A percentile compares a stretch with the other conserved stretches of the same genome.
Conservation (phyloP, 257 asterid genomes). For the Nicotiana attenuata region DNA sequence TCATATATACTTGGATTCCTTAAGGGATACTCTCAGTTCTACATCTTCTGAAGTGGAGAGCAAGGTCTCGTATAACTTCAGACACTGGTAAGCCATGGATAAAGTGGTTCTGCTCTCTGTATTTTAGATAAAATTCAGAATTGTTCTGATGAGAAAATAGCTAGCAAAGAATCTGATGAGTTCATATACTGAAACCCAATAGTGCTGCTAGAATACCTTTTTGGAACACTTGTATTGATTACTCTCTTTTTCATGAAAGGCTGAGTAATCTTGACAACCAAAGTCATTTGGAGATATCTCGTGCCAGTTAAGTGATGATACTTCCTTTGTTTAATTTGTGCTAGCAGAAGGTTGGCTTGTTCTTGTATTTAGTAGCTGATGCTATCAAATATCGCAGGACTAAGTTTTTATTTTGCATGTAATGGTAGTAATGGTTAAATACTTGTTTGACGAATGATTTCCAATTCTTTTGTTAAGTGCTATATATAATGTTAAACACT, state of each 20-base stretch:
- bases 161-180: not conserved
- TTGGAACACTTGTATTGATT: not conserved
- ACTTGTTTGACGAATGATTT: not conserved
- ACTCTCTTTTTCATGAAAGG: not conserved
- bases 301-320: not conserved
- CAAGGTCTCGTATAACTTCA: not conserved
- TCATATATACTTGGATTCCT: not conserved
- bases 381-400: not conserved
- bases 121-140: not conserved
- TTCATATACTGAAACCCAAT: not conserved
- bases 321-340: not conserved
- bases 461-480: not conserved
- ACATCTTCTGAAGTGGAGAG: not conserved
- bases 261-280: not conserved
- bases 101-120: slow-evolving; percentile 4
- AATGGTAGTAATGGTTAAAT: not conserved
- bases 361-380: slow-evolving; percentile 5
- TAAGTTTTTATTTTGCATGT: not conserved
- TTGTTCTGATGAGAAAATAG: not conserved
- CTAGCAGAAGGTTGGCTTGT: not conserved
- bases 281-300: not conserved
- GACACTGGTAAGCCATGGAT: not conserved
- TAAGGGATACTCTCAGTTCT: not conserved
- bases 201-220: not conserved
- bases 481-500: not conserved